Conservation (phyloP, 164 flowering plant genomes). For the Annona squamosa region DNA sequence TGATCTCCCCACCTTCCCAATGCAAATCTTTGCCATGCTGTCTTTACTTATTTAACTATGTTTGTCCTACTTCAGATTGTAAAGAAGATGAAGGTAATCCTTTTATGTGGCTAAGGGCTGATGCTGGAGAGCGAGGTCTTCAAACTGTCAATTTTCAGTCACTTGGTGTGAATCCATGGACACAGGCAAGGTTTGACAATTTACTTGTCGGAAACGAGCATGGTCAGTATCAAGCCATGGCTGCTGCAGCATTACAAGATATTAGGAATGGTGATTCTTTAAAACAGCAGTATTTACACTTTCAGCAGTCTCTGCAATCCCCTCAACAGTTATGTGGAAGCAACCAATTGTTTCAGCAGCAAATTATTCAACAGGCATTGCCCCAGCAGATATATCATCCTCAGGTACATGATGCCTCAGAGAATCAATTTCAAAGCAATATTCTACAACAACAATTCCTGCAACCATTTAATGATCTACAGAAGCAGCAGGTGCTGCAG, state of each 20-base stretch:
- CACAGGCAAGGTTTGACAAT: constrained; percentile 65
- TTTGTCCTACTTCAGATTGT: constrained; percentile 28
- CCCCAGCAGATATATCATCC: constrained; percentile 39
- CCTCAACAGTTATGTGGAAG: constrained; percentile 41
- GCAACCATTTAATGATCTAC: constrained; percentile 33
- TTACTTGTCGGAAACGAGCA: constrained; percentile 39
- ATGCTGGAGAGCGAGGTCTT: constrained; percentile 47
- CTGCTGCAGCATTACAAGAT: constrained; percentile 53
- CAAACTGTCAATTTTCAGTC: constrained; percentile 50
- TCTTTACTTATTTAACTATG: not conserved
- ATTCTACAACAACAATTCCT: constrained; percentile 38
- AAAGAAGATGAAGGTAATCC: constrained; percentile 46
- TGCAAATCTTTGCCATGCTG: not conserved
- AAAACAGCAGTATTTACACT: constrained; percentile 53
- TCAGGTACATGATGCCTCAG: constrained; percentile 37
- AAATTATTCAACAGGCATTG: constrained; percentile 33
- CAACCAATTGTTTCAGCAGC: constrained; percentile 37
- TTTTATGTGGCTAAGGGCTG: constrained; percentile 67
- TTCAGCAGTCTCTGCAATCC: constrained; percentile 52
- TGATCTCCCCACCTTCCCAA: not conserved
- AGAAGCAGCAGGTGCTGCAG: constrained; percentile 27
- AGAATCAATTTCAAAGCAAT: constrained; percentile 28
- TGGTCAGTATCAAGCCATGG: constrained; percentile 60
- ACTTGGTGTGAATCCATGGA: constrained; percentile 53
- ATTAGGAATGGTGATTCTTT: constrained; percentile 47